phyloP scores from a whole-genome alignment of 805 yeast species.

The Saturnispora sanitii region DNA sequence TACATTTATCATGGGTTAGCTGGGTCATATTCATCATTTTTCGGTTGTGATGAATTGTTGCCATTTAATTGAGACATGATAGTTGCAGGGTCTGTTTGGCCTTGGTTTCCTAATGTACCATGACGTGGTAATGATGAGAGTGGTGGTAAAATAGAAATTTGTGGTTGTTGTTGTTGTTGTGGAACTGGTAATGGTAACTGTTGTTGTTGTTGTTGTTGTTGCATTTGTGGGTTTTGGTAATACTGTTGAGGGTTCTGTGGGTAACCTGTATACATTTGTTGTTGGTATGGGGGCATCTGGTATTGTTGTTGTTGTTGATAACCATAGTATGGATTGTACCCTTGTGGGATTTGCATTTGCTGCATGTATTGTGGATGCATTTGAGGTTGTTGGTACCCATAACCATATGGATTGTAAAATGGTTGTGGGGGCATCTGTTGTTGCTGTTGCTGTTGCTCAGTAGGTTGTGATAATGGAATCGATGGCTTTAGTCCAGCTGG shows the following conservation, averaged over 20 bases:
- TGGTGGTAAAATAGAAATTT: background rate
- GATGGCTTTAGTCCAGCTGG: slow-evolving; percentile 2
- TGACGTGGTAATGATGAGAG: background rate
- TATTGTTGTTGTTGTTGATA: background rate
- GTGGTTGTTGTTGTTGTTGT: slow-evolving; percentile 1
- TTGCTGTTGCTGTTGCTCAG: slow-evolving; percentile 16
- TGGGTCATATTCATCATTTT: slow-evolving; percentile 21
- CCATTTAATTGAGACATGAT: slow-evolving; percentile 13
- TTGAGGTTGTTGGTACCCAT: slow-evolving; percentile 6
- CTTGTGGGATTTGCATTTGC: slow-evolving; percentile 2
- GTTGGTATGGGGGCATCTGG: slow-evolving; percentile 2
- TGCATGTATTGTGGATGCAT: slow-evolving; percentile 7
- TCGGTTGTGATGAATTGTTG: slow-evolving; percentile 1
- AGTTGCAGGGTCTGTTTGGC: slow-evolving; percentile 8
- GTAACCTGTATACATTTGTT: slow-evolving; percentile 4
- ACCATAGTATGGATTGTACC: slow-evolving; percentile 5
- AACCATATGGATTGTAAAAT: slow-evolving; percentile 3
- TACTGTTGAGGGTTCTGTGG: slow-evolving; percentile 5
- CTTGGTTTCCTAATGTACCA: background rate
- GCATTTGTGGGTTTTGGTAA: slow-evolving; percentile 12
- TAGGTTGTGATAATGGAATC: slow-evolving; percentile 7
- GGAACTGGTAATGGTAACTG: slow-evolving; percentile 11
- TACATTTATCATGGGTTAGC: background rate
- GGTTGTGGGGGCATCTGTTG: slow-evolving; percentile 10
- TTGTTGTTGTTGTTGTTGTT: slow-evolving; percentile 15